These are phyloP conservation scores for Amauroascus niger DNA, from an alignment of 2,329 filamentous ascomycete genomes.

Conservation along the genomic window DNA sequence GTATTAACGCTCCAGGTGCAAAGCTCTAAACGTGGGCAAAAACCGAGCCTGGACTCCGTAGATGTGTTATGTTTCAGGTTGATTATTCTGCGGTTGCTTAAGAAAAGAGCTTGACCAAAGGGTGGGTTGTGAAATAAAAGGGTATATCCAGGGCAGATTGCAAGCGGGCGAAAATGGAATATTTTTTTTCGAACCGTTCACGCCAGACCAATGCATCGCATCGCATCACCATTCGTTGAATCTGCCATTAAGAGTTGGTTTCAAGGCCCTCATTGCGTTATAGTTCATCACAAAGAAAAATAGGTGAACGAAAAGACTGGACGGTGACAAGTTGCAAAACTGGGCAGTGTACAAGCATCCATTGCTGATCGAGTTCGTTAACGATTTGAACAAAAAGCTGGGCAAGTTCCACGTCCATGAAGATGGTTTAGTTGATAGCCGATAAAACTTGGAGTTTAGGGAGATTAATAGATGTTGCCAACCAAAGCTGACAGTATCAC, in stretches of 20 bases:
- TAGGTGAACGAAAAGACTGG: background rate
- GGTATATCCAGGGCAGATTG: background rate
- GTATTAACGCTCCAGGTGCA: background rate
- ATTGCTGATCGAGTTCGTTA: too few species aligned
- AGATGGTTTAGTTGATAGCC: background rate
- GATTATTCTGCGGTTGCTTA: background rate
- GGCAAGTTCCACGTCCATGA: background rate
- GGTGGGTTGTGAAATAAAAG: background rate
- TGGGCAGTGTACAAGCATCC: too few species aligned
- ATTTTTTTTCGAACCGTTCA: background rate
- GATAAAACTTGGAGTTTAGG: background rate
- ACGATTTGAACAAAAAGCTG: background rate
- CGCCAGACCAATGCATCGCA: conserved; percentile 3
- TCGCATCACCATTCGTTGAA: conserved; percentile 1
- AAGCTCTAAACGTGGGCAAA: background rate
- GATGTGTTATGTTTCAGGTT: background rate
- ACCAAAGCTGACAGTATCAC: background rate
- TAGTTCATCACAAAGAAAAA: background rate
- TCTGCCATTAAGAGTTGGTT: background rate
- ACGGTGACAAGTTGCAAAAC: too few species aligned
- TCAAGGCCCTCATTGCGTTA: background rate
- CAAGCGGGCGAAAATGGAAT: background rate
- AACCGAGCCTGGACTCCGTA: background rate
- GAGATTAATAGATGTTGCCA: background rate
- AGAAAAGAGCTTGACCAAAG: background rate